These are phyloP conservation scores for Auricularia cornea DNA, from an alignment of 768 basidiomycete species.

Conservation along the genomic window DNA sequence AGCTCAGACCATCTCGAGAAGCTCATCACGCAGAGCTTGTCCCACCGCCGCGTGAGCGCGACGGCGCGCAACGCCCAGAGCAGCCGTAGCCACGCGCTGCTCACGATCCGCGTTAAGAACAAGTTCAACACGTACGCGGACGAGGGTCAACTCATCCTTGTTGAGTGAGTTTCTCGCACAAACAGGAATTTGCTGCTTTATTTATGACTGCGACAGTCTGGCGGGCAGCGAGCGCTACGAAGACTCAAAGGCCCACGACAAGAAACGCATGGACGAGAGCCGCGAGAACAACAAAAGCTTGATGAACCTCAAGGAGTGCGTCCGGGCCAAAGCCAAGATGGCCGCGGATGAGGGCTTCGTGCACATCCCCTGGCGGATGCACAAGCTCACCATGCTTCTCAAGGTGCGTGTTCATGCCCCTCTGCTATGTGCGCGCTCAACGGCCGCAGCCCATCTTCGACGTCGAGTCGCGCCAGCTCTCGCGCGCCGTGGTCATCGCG, in stretches of 20 bases:
- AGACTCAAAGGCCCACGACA: conserved; percentile 29
- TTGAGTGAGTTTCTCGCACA: conserved; percentile 22
- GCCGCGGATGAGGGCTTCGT: conserved; percentile 29
- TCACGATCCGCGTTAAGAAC: conserved; percentile 27
- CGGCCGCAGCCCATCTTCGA: conserved; percentile 26
- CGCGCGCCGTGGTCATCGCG: conserved; percentile 26
- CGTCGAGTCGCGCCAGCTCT: conserved; percentile 23
- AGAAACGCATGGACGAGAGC: conserved; percentile 28
- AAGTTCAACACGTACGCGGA: conserved; percentile 25
- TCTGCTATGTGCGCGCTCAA: neutral
- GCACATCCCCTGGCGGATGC: conserved; percentile 28
- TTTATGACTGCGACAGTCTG: conserved; percentile 15
- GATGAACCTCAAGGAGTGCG: conserved; percentile 31
- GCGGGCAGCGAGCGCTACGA: conserved; percentile 31
- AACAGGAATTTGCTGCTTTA: too few species aligned
- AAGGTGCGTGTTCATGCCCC: conserved; percentile 15
- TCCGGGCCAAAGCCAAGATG: conserved; percentile 29
- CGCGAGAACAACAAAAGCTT: conserved; percentile 30
- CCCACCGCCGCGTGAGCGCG: conserved; percentile 22
- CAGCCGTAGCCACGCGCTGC: conserved; percentile 28
- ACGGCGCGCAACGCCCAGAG: conserved; percentile 25
- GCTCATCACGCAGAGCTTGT: conserved; percentile 21
- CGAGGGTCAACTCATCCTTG: conserved; percentile 28
- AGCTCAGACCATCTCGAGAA: conserved; percentile 25
- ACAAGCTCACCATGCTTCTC: conserved; percentile 29